Evolutionary conservation across 2,329 filamentous ascomycete species (phyloP), one percentile per base, ranked within the genome.

Genomic region (Orbilia brochopaga): DNA sequence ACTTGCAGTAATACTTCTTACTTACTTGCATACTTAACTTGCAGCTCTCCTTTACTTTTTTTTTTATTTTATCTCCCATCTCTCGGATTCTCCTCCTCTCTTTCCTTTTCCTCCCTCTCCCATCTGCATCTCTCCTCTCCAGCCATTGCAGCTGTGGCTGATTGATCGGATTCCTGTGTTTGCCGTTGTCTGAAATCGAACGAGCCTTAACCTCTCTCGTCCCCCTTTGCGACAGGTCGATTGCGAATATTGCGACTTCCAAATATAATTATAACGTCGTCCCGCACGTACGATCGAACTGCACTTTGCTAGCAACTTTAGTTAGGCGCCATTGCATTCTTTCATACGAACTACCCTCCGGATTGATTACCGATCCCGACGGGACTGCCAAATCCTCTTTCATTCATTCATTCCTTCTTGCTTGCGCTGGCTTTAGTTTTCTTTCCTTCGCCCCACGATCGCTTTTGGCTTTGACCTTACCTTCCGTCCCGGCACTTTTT

Each of bases 291-390:
- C 40, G 11, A n/a, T n/a, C n/a, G n/a, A n/a, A n/a, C n/a, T n/a
- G n/a, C n/a, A 21, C 44, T 48, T 48, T 8, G 27, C 4, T 32
- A 8, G 4, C 8, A 32, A 32, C 27, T 32, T 32, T 32, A 32
- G 27, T 48, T 48, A 48, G 44, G 44, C 44, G 44, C 44, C 44
- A 48, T 48, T 48, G 8, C 44, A 48, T 48, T 48, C 44, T 11
- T 48, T 48, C 44, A 15, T 10, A 48, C 44, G 44, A 48, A 21
- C 8, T 42, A 42, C 44, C n/a, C 44, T 48, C n/a, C 44, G 8
- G 19, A 48, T 48, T 48, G 44, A 48, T 48, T 48, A 11, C 44
- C 44, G 44, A 48, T 21, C 15, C 19, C 44, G 44, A 48, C 44
- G n/a, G 15, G 19, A 48, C 15, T 48, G 44, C 44, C 19, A 21